Evolutionary conservation across 2,329 filamentous ascomycete species (phyloP).

Genomic region (Claviceps arundinis): DNA sequence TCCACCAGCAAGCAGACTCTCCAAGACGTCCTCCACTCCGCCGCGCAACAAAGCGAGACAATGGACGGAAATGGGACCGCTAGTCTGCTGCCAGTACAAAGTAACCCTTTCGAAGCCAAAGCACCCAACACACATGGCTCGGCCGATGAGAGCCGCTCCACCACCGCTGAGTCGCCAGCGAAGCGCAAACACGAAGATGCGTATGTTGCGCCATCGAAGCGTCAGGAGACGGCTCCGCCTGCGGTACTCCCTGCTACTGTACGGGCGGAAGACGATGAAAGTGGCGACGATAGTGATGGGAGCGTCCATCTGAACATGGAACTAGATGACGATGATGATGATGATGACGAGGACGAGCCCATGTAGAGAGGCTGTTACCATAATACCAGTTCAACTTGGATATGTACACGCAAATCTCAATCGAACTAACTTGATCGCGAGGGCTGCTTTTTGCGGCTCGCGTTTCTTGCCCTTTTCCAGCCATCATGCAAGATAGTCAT

Average conservation of each 20-base stretch:
- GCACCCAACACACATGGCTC: background rate
- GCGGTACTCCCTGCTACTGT: conserved; percentile 10
- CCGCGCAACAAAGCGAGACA: conserved; percentile 7
- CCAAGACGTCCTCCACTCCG: conserved; percentile 9
- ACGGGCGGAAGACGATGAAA: conserved; percentile 25
- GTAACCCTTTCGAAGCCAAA: conserved; percentile 23
- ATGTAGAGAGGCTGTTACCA: no score
- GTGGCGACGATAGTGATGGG: conserved; percentile 30
- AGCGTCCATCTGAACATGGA: conserved; percentile 49
- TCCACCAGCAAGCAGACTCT: background rate
- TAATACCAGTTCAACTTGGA: no score
- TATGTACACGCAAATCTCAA: no score
- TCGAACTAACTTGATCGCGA: no score
- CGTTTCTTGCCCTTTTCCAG: no score
- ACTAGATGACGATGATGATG: conserved; percentile 37
- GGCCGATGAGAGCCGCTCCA: background rate
- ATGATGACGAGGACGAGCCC: conserved; percentile 26
- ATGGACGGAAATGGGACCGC: conserved; percentile 12
- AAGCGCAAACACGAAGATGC: conserved; percentile 28
- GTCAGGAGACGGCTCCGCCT: conserved; percentile 24
- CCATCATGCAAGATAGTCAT: no score
- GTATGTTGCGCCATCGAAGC: conserved; percentile 23
- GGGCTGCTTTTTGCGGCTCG: no score
- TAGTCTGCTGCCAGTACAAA: conserved; percentile 17
- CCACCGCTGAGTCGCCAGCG: conserved; percentile 16